Evolutionary conservation across 768 basidiomycete genomes (phyloP).

Genomic region (Symmetrospora coprosmae): DNA sequence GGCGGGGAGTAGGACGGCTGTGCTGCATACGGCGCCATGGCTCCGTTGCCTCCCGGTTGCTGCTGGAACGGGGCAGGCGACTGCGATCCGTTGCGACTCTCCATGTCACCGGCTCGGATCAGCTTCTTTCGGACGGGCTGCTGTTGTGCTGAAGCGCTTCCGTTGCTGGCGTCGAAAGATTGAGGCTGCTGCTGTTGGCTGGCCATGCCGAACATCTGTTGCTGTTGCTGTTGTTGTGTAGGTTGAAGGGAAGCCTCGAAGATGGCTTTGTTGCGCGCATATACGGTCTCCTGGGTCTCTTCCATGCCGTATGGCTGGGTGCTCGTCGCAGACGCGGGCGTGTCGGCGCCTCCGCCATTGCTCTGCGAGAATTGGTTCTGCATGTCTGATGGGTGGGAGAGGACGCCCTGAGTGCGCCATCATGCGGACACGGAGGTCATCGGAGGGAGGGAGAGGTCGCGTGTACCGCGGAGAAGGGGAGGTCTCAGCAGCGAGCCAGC

Average conservation of each 20-base stretch:
- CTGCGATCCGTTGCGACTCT: background rate
- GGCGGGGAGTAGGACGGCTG: background rate
- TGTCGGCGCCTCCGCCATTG: too few relatives aligned
- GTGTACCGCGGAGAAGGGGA: too few relatives aligned
- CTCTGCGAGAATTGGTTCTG: too few relatives aligned
- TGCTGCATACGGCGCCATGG: background rate
- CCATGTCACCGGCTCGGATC: constrained; percentile 10
- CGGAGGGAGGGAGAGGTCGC: too few relatives aligned
- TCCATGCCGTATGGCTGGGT: too few relatives aligned
- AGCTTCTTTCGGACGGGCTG: background rate
- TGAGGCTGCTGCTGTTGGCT: background rate
- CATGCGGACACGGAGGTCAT: too few relatives aligned
- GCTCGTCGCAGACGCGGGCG: too few relatives aligned
- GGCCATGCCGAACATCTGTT: background rate
- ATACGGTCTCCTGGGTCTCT: constrained; percentile 2
- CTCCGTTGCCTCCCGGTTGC: background rate
- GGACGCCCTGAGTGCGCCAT: too few relatives aligned
- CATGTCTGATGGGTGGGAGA: too few relatives aligned
- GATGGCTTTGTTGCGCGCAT: constrained; percentile 16
- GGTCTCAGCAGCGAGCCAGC: too few relatives aligned
- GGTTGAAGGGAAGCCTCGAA: background rate
- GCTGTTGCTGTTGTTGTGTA: background rate
- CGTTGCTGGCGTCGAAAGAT: background rate
- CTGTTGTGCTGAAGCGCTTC: background rate
- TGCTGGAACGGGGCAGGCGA: background rate